Conservation (phyloP, 768 basidiomycete genomes). For the Amanita rubescens region DNA sequence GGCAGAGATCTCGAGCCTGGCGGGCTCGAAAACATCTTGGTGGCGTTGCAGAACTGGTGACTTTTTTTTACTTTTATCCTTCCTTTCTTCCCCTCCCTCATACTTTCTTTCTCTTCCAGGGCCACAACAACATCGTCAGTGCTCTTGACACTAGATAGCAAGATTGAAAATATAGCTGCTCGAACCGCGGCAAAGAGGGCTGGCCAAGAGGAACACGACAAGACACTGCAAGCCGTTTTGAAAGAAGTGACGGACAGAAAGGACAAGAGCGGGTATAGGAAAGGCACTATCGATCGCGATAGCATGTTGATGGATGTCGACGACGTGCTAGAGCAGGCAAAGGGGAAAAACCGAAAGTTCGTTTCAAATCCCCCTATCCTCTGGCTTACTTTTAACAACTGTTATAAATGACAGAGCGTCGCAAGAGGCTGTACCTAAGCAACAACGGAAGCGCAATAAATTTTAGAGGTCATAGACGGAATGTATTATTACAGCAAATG, state of each 20-base stretch:
- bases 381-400: background rate
- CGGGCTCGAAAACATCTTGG: constrained; percentile 51
- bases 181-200: constrained; percentile 33
- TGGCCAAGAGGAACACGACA: constrained; percentile 50
- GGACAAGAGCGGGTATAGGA: constrained; percentile 36
- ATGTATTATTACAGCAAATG: too few relatives aligned
- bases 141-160: constrained; percentile 63
- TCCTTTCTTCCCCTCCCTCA: too few relatives aligned
- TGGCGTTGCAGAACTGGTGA: constrained; percentile 62
- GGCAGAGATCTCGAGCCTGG: constrained; percentile 86
- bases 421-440: constrained; percentile 36
- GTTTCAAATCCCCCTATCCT: constrained; percentile 18
- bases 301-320: constrained; percentile 58
- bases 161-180: constrained; percentile 49
- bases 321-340: constrained; percentile 39
- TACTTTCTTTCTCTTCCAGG: constrained; percentile 36
- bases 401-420: constrained; percentile 23
- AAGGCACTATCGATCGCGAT: constrained; percentile 14
- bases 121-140: constrained; percentile 64
- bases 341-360: constrained; percentile 57
- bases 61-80: constrained; percentile 13
- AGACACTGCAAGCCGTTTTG: constrained; percentile 39
- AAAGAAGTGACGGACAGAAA: constrained; percentile 61
- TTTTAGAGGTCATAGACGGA: constrained; percentile 20
- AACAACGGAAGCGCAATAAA: constrained; percentile 52